Evolutionary conservation across 768 basidiomycete genomes (phyloP).

Genomic region (Candolleomyces eurysporus): DNA sequence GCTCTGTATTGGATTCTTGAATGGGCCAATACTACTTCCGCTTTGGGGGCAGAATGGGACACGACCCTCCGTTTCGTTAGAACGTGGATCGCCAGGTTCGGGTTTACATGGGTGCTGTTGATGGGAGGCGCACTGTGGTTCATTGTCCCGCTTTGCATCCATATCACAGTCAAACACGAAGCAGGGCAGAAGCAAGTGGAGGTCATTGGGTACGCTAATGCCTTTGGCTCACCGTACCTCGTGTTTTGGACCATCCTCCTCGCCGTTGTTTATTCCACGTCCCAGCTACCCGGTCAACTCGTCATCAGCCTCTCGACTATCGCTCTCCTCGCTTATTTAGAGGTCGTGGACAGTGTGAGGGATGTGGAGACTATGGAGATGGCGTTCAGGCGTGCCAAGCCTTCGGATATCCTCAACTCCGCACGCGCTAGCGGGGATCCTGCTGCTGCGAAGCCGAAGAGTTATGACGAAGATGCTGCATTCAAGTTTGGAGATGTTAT

Average conservation of each 20-base stretch:
- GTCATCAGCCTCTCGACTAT: slow-evolving; percentile 62
- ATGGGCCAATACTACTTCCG: slow-evolving; percentile 61
- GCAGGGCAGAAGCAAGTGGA: slow-evolving; percentile 34
- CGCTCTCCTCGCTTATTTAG: slow-evolving; percentile 73
- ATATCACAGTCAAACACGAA: slow-evolving; percentile 42
- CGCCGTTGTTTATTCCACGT: slow-evolving; percentile 57
- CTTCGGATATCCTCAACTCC: slow-evolving; percentile 41
- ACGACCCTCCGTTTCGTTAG: slow-evolving; percentile 47
- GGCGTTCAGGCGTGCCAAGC: slow-evolving; percentile 47
- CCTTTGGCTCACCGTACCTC: slow-evolving; percentile 85
- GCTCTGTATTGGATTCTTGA: slow-evolving; percentile 79
- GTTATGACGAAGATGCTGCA: slow-evolving; percentile 2
- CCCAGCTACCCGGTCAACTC: slow-evolving; percentile 82
- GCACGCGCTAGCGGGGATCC: slow-evolving; percentile 12
- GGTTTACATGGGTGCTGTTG: slow-evolving; percentile 49
- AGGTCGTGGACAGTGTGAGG: slow-evolving; percentile 77
- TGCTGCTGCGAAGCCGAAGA: too few relatives aligned
- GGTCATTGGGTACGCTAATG: slow-evolving; percentile 85
- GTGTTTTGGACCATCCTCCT: slow-evolving; percentile 75
- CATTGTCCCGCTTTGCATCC: slow-evolving; percentile 69
- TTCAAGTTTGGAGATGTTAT: slow-evolving; percentile 66
- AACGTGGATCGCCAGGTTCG: slow-evolving; percentile 60
- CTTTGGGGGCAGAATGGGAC: slow-evolving; percentile 40
- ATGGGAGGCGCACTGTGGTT: slow-evolving; percentile 69
- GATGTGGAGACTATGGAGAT: slow-evolving; percentile 59